Evolutionary conservation across 108 stramenopile species (phyloP), one percentile per base, ranked within the genome.

Genomic region (Nitzschia sp.): DNA sequence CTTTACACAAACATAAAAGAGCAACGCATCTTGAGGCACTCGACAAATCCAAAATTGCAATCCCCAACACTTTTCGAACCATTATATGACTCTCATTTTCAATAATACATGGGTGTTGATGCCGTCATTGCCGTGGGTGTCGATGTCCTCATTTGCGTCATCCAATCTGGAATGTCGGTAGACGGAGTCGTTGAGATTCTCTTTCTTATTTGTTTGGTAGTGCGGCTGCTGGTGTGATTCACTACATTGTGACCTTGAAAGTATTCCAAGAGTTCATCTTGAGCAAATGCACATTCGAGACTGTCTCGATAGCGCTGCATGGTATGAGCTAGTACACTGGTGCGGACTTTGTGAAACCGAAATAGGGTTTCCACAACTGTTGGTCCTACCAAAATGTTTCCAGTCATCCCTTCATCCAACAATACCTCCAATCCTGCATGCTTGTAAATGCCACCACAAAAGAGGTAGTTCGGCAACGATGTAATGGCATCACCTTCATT

Each of bases 341-440:
- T 88, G 43, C 87, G 75, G 17, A 88, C 83, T 65, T 88, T 83
- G 41, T 79, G 75, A 67, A 92, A 92, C 6, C 91, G 82, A 65
- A 92, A 80, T 17, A 89, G 66, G 14, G 86, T 89, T 69, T 92
- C 91, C 15, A 92, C 91, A 11, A 89, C 86, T 25, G 91, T 89
- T 24, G 91, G 91, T 14, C 86, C 88, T 7, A 92, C 87, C 40
- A 87, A 52, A 19, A 89, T 87, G 53, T 86, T 92, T 57, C 91
- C 91, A 10, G 84, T 89, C 63, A 81, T 80, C 17, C 87, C 86
- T 65, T 85, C 88, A 54, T 92, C 91, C 55, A 92, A 52, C 8
- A 87, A 57, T 10, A 92, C 91, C 55, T 89, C 88, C 39, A 87
- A 58, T 10, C 88, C 88, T 34, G 87, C 80, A 72, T 92, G 91